Evolutionary conservation across 2,329 filamentous ascomycete genomes (phyloP), one percentile per base, ranked within the genome.

Genomic region (Colletotrichum zoysiae): DNA sequence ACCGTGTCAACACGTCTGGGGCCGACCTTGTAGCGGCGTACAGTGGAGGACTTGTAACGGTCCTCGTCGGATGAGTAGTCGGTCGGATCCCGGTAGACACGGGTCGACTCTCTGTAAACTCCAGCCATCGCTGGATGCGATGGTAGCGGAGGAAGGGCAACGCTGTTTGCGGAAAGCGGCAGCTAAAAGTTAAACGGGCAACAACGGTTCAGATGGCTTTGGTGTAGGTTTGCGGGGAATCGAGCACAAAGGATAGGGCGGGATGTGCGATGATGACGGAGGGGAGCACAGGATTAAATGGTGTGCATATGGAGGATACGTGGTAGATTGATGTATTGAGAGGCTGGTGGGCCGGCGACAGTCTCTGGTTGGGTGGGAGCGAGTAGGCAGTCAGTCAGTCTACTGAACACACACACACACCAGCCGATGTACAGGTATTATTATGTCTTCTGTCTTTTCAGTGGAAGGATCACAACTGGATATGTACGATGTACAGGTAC

Each of bases 21-120:
- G 11, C 79, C 78, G 38, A 88, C 85, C 77, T 88, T 88, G 81
- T 88, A 88, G 67, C 86, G 84, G 73, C 84, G 85, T 65, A 88
- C 82, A n/a, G 84, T 87, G 6, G 85, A 84, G 71, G 79, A 82
- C 76, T 81, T 82, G 78, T 84, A 84, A 53, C 80, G 79, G 61
- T 87, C 85, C 66, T 87, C 86, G 73, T 85, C 84, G 18, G 79
- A 82, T 38, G 79, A 77, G 14, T 77, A 78, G 65, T 77, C 75
- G 73, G 80, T 77, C 57, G 77, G 78, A 71, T 81, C 78, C 58
- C 77, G 78, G 73, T 81, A 81, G 70, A 74, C 74, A 51, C 79
- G 79, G 76, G 78, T 67, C 35, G 74, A 74, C 74, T 81, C 80
- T 67, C 78, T 78, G 74, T 80, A 80, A 73, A 80, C 78, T 71